Evolutionary conservation across 371 early-diverging fungal species (phyloP), one percentile per base, ranked within the genome.

Genomic region (Batkoa obscura): DNA sequence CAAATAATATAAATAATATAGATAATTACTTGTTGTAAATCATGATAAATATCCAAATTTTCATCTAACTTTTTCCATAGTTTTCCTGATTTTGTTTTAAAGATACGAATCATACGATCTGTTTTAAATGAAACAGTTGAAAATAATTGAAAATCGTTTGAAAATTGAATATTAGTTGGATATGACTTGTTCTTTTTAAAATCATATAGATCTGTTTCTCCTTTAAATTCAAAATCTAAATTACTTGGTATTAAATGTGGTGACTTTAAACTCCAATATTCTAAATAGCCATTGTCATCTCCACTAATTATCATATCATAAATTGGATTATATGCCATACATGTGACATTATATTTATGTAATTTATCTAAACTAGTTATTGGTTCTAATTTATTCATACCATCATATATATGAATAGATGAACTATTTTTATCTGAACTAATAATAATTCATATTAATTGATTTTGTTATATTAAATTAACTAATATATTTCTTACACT

Each of bases 201-300:
- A 61, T 90, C 90, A 59, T 89, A 96, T 47, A 96, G 64, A 66
- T 94, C 93, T 0, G 97, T 96, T 47, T 94, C 87, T 6, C 84
- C 75, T 72, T 94, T 96, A 62, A 79, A 74, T 56, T 76, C 73
- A 66, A 88, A 96, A 0, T 62, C 70, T 4, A 93, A 66, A 0
- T 68, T 67, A 32, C 72, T 72, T 1, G 78, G 87, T 46, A 79
- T 65, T 3, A 75, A 75, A 59, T 74, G 73, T 0, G 80, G 78
- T 54, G 71, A 77, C 50, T 82, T 77, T 0, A 90, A 82, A 6
- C 65, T 57, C 95, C 95, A 96, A 61, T 91, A 94, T 64, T 96
- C 97, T 0, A 93, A 59, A 78, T 84, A 88, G 32, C 97, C 97
- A 5, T 76, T 66, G 9, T 66, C 62, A 64, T 96, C 97, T 1